These are phyloP conservation scores for Xylaria castorea DNA, from an alignment of 495 filamentous ascomycete genomes.

Conservation along the genomic window DNA sequence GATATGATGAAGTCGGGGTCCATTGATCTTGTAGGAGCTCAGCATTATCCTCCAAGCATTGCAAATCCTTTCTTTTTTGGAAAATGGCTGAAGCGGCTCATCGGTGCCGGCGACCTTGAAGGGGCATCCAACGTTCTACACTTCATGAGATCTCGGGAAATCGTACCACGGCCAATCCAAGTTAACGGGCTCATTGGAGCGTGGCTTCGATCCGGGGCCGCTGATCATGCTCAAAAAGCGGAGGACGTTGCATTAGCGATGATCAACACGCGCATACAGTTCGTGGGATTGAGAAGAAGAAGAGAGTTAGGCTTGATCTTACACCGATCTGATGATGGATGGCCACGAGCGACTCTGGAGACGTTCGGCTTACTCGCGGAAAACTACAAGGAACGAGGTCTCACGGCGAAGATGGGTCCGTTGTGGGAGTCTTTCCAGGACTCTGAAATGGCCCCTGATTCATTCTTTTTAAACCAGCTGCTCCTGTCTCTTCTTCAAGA, in stretches of 20 bases:
- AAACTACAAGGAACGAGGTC: slow-evolving; percentile 68
- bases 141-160: slow-evolving; percentile 69
- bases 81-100: slow-evolving; percentile 81
- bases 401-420: slow-evolving; percentile 61
- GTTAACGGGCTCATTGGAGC: slow-evolving; percentile 78
- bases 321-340: slow-evolving; percentile 40
- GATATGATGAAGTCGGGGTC: slow-evolving; percentile 80
- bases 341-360: slow-evolving; percentile 67
- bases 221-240: slow-evolving; percentile 62
- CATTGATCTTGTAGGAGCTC: slow-evolving; percentile 48
- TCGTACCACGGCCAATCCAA: slow-evolving; percentile 70
- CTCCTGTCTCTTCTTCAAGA: slow-evolving; percentile 66
- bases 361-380: slow-evolving; percentile 78
- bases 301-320: slow-evolving; percentile 45
- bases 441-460: slow-evolving; percentile 68
- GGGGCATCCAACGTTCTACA: slow-evolving; percentile 72
- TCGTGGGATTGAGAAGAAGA: slow-evolving; percentile 53
- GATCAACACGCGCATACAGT: slow-evolving; percentile 70
- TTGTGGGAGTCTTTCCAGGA: slow-evolving; percentile 63
- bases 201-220: slow-evolving; percentile 68
- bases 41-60: slow-evolving; percentile 63
- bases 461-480: slow-evolving; percentile 78
- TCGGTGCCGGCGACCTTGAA: slow-evolving; percentile 72
- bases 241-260: slow-evolving; percentile 78
- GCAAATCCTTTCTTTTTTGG: slow-evolving; percentile 82